Conservation (phyloP, 352 stramenopile species). For the Globisporangium nodosum region DNA sequence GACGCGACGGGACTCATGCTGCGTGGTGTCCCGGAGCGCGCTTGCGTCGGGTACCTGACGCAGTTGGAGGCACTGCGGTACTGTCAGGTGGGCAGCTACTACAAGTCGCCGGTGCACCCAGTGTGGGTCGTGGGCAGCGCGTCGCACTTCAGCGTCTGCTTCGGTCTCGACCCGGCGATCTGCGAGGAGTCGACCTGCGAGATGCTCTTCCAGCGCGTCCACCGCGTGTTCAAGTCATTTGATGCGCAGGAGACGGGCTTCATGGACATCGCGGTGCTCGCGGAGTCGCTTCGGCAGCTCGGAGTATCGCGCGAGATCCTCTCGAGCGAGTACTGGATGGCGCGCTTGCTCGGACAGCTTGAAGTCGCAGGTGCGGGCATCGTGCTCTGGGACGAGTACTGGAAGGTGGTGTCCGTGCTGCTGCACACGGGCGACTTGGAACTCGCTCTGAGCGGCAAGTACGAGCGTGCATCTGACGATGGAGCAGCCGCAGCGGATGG, state of each 20-base stretch:
- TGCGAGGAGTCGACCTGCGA: slow-evolving; percentile 63
- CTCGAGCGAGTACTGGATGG: slow-evolving; percentile 59
- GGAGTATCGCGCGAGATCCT: slow-evolving; percentile 48
- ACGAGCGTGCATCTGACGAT: slow-evolving; percentile 11
- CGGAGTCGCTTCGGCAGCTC: slow-evolving; percentile 59
- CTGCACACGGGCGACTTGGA: slow-evolving; percentile 70
- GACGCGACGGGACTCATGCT: slow-evolving; percentile 46
- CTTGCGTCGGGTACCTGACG: slow-evolving; percentile 82
- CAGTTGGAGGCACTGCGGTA: slow-evolving; percentile 89
- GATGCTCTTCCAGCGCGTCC: slow-evolving; percentile 78
- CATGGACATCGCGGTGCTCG: slow-evolving; percentile 59
- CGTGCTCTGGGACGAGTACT: slow-evolving; percentile 92
- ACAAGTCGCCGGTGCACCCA: slow-evolving; percentile 82
- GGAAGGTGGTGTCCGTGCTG: slow-evolving; percentile 78
- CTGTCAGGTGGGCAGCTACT: slow-evolving; percentile 88
- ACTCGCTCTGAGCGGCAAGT: slow-evolving; percentile 49
- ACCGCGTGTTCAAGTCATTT: slow-evolving; percentile 86
- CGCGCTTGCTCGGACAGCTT: slow-evolving; percentile 41
- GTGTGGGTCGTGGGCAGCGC: slow-evolving; percentile 90
- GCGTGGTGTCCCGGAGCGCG: slow-evolving; percentile 42
- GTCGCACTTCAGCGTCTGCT: slow-evolving; percentile 90
- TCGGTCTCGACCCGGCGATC: slow-evolving; percentile 53
- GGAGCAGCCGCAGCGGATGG: not conserved
- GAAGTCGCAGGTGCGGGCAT: slow-evolving; percentile 82
- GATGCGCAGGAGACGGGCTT: slow-evolving; percentile 88